These are phyloP conservation scores for Theileria parva DNA, from an alignment of 169 alveolate species.

Conservation along the genomic window DNA sequence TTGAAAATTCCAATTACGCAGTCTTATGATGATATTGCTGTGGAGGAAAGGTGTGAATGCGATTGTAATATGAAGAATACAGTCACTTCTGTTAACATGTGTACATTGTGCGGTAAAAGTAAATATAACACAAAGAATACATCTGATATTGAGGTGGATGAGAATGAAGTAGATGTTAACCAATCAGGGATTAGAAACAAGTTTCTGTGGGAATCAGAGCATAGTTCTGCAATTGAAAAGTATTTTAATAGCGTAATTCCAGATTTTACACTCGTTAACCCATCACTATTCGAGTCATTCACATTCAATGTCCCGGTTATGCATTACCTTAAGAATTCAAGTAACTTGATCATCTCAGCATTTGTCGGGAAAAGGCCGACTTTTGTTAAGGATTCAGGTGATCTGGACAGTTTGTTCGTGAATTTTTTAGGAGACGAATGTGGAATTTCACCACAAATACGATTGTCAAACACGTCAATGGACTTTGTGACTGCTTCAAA, in stretches of 20 bases:
- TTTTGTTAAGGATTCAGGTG: conserved; percentile 32
- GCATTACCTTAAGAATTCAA: not conserved
- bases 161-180: not conserved
- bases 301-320: not conserved
- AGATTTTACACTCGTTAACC: not conserved
- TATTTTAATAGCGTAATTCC: conserved; percentile 3
- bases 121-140: not conserved
- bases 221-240: not conserved
- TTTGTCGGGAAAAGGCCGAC: not conserved
- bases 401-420: conserved; percentile 39
- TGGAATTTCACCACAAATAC: conserved; percentile 70
- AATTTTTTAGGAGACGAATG: conserved; percentile 47
- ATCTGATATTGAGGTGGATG: not conserved
- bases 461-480: conserved; percentile 69
- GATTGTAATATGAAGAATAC: conserved; percentile 11
- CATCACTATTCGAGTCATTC: not conserved
- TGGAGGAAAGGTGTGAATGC: conserved; percentile 15
- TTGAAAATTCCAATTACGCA: not conserved
- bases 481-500: conserved; percentile 76
- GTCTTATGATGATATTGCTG: not conserved
- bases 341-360: not conserved
- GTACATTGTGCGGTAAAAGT: conserved; percentile 6
- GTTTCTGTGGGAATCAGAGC: conserved; percentile 1
- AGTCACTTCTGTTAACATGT: conserved; percentile 3
- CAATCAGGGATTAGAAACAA: not conserved